These are phyloP conservation scores for Chalciporus piperatus DNA, from an alignment of 768 basidiomycete species.

Conservation along the genomic window DNA sequence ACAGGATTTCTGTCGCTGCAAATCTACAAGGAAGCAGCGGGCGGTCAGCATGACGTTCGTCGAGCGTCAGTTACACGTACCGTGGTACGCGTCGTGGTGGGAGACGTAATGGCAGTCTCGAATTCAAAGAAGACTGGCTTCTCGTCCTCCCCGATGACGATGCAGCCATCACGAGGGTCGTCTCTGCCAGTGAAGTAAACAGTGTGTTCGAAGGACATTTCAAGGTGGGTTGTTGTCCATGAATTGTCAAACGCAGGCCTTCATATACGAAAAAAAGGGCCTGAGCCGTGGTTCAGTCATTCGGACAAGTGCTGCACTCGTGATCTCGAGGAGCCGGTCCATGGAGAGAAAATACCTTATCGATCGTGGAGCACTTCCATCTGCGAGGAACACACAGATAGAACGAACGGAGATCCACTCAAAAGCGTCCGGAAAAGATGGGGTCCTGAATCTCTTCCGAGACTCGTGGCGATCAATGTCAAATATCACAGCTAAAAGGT, in stretches of 20 bases:
- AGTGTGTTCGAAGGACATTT: conserved; percentile 45
- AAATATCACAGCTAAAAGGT: conserved; percentile 26
- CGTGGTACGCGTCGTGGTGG: conserved; percentile 26
- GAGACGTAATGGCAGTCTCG: conserved; percentile 44
- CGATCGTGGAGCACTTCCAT: conserved; percentile 49
- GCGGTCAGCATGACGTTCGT: conserved; percentile 38
- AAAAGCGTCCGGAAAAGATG: conserved; percentile 18
- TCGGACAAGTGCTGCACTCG: conserved; percentile 37
- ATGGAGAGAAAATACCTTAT: conserved; percentile 47
- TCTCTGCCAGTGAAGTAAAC: conserved; percentile 70
- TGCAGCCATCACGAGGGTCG: conserved; percentile 61
- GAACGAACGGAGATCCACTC: conserved; percentile 14
- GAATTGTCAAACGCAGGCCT: conserved; percentile 11
- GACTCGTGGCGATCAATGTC: conserved; percentile 18
- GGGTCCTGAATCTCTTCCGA: conserved; percentile 11
- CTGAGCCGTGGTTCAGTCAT: conserved; percentile 28
- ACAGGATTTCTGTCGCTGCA: conserved; percentile 47
- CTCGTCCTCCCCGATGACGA: conserved; percentile 64
- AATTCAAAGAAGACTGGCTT: conserved; percentile 63
- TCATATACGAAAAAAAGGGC: conserved; percentile 28
- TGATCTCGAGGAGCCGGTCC: conserved; percentile 49
- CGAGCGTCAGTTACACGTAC: conserved; percentile 20
- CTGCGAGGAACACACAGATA: conserved; percentile 25
- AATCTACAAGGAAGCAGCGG: conserved; percentile 22
- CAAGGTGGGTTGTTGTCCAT: conserved; percentile 5